phyloP scores from a whole-genome alignment of 352 stramenopile genomes.

The Elongisporangium undulatum region DNA sequence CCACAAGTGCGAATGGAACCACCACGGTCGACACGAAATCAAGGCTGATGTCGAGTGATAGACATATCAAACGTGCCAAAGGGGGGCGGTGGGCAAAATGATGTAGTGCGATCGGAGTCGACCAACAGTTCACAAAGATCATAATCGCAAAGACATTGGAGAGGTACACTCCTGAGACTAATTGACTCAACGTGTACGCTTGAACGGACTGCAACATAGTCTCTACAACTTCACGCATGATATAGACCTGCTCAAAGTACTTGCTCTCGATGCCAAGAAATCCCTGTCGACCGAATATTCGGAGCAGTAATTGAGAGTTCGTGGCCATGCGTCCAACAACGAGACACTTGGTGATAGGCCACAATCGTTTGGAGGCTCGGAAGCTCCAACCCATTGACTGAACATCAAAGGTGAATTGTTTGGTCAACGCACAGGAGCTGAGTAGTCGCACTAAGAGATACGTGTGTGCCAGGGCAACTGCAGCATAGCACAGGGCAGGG shows the following conservation, averaged over 20 bases:
- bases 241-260: conserved; percentile 16
- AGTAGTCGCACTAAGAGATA: no score
- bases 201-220: conserved; percentile 20
- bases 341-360: no score
- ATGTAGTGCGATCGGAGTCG: conserved; percentile 6
- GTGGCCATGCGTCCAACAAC: no score
- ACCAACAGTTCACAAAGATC: conserved; percentile 27
- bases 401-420: no score
- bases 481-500: no score
- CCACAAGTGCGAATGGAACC: conserved; percentile 9
- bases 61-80: conserved; percentile 3
- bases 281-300: conserved; percentile 15
- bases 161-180: conserved; percentile 13
- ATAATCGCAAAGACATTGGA: conserved; percentile 15
- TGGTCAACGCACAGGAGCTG: no score
- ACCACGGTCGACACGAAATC: conserved; percentile 19
- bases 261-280: conserved; percentile 16
- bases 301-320: no score
- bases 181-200: conserved; percentile 16
- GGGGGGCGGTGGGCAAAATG: not conserved
- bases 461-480: no score
- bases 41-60: conserved; percentile 15
- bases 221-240: conserved; percentile 16
- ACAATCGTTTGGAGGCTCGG: no score
- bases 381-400: no score